phyloP scores from a whole-genome alignment of 2,329 filamentous ascomycete species.

The Clonostachys rhizophaga region DNA sequence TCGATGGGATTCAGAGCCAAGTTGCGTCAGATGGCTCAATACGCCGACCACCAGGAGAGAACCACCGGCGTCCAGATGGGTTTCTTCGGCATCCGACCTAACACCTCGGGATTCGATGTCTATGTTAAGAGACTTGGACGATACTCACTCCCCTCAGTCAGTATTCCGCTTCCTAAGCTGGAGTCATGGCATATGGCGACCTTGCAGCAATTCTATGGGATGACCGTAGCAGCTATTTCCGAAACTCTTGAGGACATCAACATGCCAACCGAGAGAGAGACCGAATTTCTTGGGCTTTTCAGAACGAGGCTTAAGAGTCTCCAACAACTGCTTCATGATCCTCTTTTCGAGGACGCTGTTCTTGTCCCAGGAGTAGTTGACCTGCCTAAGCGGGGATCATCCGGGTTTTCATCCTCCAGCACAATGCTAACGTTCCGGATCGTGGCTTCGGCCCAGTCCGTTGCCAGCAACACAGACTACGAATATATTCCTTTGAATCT shows the following conservation, averaged over 20 bases:
- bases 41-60: slow-evolving; percentile 34
- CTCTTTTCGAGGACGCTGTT: slow-evolving; percentile 38
- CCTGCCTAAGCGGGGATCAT: slow-evolving; percentile 25
- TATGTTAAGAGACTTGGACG: slow-evolving; percentile 51
- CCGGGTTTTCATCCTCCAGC: not conserved
- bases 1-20: slow-evolving; percentile 54
- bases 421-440: slow-evolving; percentile 51
- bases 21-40: slow-evolving; percentile 60
- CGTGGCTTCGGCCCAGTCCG: slow-evolving; percentile 57
- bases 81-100: slow-evolving; percentile 51
- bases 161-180: slow-evolving; percentile 46
- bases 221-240: slow-evolving; percentile 25
- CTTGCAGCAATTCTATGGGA: slow-evolving; percentile 41
- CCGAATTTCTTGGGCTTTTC: slow-evolving; percentile 40
- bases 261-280: slow-evolving; percentile 20
- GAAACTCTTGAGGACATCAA: slow-evolving; percentile 2
- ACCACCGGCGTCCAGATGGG: slow-evolving; percentile 41
- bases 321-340: slow-evolving; percentile 34
- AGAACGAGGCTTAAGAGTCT: slow-evolving; percentile 33
- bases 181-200: slow-evolving; percentile 51
- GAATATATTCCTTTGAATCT: slow-evolving; percentile 59
- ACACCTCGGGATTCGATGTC: slow-evolving; percentile 57
- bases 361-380: slow-evolving; percentile 35
- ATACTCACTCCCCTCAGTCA: slow-evolving; percentile 56
- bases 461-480: slow-evolving; percentile 42